These are phyloP conservation scores for Aspergillus steynii DNA, from an alignment of 495 filamentous ascomycete genomes.

Conservation along the genomic window DNA sequence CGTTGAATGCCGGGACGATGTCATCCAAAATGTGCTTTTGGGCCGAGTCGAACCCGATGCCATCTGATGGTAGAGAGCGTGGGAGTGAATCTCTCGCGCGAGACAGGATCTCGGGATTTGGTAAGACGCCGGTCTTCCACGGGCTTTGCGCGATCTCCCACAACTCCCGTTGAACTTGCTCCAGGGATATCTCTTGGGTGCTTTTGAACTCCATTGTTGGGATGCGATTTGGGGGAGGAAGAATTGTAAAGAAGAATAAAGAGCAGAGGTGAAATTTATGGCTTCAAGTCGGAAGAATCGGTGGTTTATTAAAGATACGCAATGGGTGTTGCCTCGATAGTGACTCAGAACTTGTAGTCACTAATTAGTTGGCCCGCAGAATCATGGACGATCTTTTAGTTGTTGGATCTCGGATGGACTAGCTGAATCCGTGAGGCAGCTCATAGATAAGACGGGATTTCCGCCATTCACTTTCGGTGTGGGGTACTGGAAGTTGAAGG, in stretches of 20 bases:
- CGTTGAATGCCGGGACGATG: slow-evolving; percentile 67
- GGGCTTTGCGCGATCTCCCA: slow-evolving; percentile 37
- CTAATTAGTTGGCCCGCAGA: too few relatives aligned
- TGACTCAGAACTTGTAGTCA: too few relatives aligned
- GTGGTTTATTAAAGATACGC: too few relatives aligned
- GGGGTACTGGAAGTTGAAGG: too few relatives aligned
- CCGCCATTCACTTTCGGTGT: too few relatives aligned
- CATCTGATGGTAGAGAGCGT: slow-evolving; percentile 37
- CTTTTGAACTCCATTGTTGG: slow-evolving; percentile 13
- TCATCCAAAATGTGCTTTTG: slow-evolving; percentile 55
- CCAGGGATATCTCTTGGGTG: slow-evolving; percentile 10
- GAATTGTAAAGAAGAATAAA: neutral
- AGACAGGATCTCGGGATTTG: slow-evolving; percentile 30
- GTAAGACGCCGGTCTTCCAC: slow-evolving; percentile 37
- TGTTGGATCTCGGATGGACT: too few relatives aligned
- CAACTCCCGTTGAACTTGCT: slow-evolving; percentile 34
- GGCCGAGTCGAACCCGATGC: slow-evolving; percentile 45
- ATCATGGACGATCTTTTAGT: too few relatives aligned
- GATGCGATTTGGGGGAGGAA: neutral
- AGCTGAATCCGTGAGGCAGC: too few relatives aligned
- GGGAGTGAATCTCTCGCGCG: slow-evolving; percentile 43
- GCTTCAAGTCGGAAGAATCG: too few relatives aligned
- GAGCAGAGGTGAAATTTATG: neutral
- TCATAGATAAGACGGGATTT: too few relatives aligned
- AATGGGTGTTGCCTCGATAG: too few relatives aligned